Base-by-base conservation (phyloP, 208 protist genomes). In the Crithidia sp. region DNA sequence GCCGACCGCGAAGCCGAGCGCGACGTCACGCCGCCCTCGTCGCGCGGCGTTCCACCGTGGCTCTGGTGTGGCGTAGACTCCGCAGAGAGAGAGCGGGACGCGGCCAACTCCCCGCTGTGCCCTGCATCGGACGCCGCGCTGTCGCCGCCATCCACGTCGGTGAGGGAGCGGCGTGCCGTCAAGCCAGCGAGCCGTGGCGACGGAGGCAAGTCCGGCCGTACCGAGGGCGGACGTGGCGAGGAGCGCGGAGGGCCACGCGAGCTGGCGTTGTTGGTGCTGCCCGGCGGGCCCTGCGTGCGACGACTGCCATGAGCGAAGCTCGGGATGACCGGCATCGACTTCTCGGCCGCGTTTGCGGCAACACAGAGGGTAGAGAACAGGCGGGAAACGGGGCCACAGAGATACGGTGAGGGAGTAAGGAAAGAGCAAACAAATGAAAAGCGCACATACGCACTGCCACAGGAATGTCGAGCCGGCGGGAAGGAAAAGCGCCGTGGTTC, bases 271-370 rank as follows among this genome's bases (percentile, higher is more conserved):
- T 12, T 17, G n/a, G 9, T 41, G n/a, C 5, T 41, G 19, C 45
- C 54, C 5, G 8, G 61, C 12, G 14, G 61, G 9, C 2, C 36
- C 5, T 45, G 45, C 28, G 28, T 13, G 28, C n/a, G 17, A n/a
- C 12, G 43, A 41, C 61, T 55, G 16, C 19, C 45, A 55, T 52
- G n/a, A 28, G 61, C 52, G 61, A 66, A 66, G 39, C 45, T 66
- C 2, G 43, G 61, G 19, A 55, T 55, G 45, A 66, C 16, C 4
- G 61, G 61, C 61, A 66, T 66, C 5, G 19, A 5, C 4, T 8
- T n/a, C 28, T 55, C 45, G 45, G 7, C 45, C 45, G 12, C 9
- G 45, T 49, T 13, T 0, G 12, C 45, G 12, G 12, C 7, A 49
- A 49, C 45, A 49, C 7, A 49, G 45, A 13, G 12, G 45, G 45